phyloP scores from a whole-genome alignment of 345 rosid species.

The Fremontodendron californicum region DNA sequence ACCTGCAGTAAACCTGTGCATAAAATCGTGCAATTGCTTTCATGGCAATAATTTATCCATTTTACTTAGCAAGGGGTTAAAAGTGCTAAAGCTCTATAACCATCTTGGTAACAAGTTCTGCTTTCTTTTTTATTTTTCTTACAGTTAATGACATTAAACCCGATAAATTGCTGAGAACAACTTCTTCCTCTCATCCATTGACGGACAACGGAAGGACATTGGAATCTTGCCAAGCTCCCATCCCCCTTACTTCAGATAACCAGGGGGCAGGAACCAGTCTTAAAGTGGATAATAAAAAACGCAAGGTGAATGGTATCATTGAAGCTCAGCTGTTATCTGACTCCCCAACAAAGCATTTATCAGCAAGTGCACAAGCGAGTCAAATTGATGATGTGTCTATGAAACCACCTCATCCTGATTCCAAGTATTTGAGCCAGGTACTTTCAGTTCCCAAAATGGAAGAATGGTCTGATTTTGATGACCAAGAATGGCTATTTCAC shows the following conservation, averaged over 20 bases:
- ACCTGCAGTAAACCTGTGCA: not conserved
- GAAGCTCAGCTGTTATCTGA: conserved; percentile 26
- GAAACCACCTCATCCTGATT: conserved; percentile 68
- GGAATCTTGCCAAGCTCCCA: conserved; percentile 30
- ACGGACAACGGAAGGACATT: conserved; percentile 43
- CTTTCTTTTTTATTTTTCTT: conserved; percentile 23
- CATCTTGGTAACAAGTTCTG: conserved; percentile 2
- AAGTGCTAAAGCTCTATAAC: not conserved
- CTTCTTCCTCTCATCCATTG: conserved; percentile 24
- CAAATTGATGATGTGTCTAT: conserved; percentile 31
- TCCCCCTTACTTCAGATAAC: conserved; percentile 22
- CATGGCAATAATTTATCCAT: conserved; percentile 1
- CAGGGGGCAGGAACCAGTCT: conserved; percentile 23
- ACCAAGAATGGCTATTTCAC: conserved; percentile 58
- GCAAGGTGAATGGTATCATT: conserved; percentile 41
- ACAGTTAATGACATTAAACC: conserved; percentile 45
- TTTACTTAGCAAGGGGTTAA: not conserved
- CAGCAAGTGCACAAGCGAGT: conserved; percentile 28
- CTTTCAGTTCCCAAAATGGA: conserved; percentile 55
- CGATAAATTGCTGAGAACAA: conserved; percentile 44
- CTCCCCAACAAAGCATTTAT: conserved; percentile 22
- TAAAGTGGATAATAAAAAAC: conserved; percentile 36
- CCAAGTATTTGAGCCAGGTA: conserved; percentile 49
- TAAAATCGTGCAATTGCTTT: not conserved
- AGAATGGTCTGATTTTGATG: conserved; percentile 40